Percentiles rank a stretch among this genome's conserved stretches.
phyloP scores from a whole-genome alignment of 163 green algal species.

The Picocystis sp. region DNA sequence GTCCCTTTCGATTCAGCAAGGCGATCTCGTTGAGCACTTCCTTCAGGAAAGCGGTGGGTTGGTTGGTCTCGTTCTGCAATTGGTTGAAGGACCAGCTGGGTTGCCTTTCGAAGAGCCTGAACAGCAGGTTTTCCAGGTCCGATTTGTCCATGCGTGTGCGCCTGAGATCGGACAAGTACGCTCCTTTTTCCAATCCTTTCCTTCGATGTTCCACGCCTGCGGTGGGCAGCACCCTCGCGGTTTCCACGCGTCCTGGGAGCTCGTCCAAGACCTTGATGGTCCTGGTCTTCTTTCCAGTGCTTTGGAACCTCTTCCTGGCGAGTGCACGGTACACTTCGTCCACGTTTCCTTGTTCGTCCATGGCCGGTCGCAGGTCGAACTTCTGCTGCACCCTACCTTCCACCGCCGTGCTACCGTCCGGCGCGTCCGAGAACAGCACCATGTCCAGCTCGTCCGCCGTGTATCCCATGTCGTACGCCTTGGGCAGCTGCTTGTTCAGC shows the following conservation, averaged over 20 bases:
- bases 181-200: too few species aligned
- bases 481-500: too few species aligned
- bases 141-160: slow-evolving; percentile 14
- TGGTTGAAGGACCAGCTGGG: slow-evolving; percentile 8
- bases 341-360: neutral
- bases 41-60: slow-evolving; percentile 15
- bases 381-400: too few species aligned
- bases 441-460: too few species aligned
- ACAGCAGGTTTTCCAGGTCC: slow-evolving; percentile 12
- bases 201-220: too few species aligned
- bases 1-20: slow-evolving; percentile 6
- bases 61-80: slow-evolving; percentile 12
- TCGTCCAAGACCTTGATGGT: slow-evolving; percentile 11
- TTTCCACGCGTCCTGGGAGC: neutral
- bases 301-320: slow-evolving; percentile 2
- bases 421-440: too few species aligned
- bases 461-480: too few species aligned
- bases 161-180: slow-evolving; percentile 1
- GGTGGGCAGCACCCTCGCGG: too few species aligned
- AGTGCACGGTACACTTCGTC: slow-evolving; percentile 11
- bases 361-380: too few species aligned
- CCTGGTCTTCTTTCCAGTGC: slow-evolving; percentile 10
- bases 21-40: slow-evolving; percentile 12
- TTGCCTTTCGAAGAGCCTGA: slow-evolving; percentile 19
- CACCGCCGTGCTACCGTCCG: too few species aligned